Evolutionary conservation across 805 yeast genomes (phyloP).

Genomic region (Kodamaea laetipori): DNA sequence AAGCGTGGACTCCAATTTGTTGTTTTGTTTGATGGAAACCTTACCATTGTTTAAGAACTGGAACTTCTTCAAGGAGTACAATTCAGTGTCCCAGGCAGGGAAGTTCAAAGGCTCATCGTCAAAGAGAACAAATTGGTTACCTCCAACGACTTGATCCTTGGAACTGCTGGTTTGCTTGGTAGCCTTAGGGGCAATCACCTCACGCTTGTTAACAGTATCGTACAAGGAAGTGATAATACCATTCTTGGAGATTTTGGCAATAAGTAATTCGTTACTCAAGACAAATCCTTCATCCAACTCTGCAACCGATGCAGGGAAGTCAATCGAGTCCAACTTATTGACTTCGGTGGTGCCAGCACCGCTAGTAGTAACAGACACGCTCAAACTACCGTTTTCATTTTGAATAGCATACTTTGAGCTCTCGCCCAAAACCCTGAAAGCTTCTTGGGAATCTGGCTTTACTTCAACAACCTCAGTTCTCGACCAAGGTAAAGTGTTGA

Average conservation of each 20-base stretch:
- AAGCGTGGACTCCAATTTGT: constrained; percentile 64
- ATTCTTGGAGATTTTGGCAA: constrained; percentile 51
- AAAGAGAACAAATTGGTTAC: constrained; percentile 78
- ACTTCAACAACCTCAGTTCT: constrained; percentile 49
- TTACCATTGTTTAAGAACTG: constrained; percentile 46
- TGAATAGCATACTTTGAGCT: constrained; percentile 16
- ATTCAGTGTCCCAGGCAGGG: constrained; percentile 98
- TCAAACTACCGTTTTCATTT: constrained; percentile 16
- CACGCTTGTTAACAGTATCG: constrained; percentile 59
- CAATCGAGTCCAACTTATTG: constrained; percentile 21
- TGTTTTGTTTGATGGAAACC: constrained; percentile 45
- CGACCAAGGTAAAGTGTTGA: constrained; percentile 70
- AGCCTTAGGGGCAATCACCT: constrained; percentile 61
- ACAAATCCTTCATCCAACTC: constrained; percentile 47
- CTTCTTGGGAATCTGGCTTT: constrained; percentile 22
- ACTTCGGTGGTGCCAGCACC: constrained; percentile 21
- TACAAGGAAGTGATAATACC: constrained; percentile 63
- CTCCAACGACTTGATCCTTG: constrained; percentile 46
- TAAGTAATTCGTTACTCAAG: constrained; percentile 62
- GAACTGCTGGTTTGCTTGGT: constrained; percentile 48
- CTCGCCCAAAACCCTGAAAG: constrained; percentile 17
- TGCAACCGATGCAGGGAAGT: constrained; percentile 51
- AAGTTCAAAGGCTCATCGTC: constrained; percentile 89
- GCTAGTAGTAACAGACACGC: constrained; percentile 25
- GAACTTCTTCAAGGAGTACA: constrained; percentile 77